These are phyloP conservation scores for Backusella circina DNA, from an alignment of 192 early-diverging fungal genomes.

Conservation along the genomic window DNA sequence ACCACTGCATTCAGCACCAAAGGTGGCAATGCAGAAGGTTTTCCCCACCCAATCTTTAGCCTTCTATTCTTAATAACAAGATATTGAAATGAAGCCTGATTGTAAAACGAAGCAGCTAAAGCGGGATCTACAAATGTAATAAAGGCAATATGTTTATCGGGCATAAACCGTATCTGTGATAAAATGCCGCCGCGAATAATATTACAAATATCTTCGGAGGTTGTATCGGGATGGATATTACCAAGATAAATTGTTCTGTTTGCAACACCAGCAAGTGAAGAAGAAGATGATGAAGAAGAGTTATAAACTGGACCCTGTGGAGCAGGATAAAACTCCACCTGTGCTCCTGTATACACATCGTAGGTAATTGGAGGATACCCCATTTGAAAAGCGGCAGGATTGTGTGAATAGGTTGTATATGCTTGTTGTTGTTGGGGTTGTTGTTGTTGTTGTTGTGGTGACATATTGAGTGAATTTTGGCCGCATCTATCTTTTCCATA, in stretches of 20 bases:
- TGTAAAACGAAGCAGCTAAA: constrained; percentile 61
- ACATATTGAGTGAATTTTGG: constrained; percentile 24
- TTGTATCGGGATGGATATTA: constrained; percentile 71
- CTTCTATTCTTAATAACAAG: constrained; percentile 69
- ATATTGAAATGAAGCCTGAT: constrained; percentile 54
- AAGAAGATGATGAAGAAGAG: background rate
- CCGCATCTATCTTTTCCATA: constrained; percentile 88
- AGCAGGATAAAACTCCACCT: constrained; percentile 33
- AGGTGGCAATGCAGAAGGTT: constrained; percentile 53
- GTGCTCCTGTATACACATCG: constrained; percentile 28
- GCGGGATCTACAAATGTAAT: constrained; percentile 79
- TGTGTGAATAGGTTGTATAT: constrained; percentile 5
- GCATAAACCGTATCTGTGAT: constrained; percentile 69
- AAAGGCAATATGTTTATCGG: constrained; percentile 80
- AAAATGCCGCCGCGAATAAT: constrained; percentile 83
- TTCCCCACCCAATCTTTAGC: constrained; percentile 82
- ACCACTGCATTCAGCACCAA: constrained; percentile 55
- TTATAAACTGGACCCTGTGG: background rate
- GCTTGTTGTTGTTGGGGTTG: constrained; percentile 22
- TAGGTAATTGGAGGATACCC: constrained; percentile 28
- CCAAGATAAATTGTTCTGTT: constrained; percentile 87
- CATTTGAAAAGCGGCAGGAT: constrained; percentile 19
- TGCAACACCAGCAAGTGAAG: constrained; percentile 29
- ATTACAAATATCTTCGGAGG: constrained; percentile 82
- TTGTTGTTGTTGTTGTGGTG: constrained; percentile 17